These are phyloP conservation scores for Erodium maritimum DNA, from an alignment of 345 rosid genomes.

Conservation along the genomic window DNA sequence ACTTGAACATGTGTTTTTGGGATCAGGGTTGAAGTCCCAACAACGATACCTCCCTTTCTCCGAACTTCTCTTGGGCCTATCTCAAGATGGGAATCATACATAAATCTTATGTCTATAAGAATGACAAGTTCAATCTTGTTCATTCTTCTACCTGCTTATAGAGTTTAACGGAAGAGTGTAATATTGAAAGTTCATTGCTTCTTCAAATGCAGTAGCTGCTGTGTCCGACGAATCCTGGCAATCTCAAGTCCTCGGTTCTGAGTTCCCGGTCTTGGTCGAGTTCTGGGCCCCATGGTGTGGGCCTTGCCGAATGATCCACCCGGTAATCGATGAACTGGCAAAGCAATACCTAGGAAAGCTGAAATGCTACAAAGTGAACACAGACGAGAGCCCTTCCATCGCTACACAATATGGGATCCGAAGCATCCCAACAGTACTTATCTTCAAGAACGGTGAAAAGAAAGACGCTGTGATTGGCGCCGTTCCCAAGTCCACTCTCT, in stretches of 20 bases:
- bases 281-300: conserved; percentile 59
- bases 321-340: conserved; percentile 31
- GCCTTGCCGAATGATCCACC: conserved; percentile 44
- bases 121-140: too few relatives aligned
- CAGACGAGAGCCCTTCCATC: conserved; percentile 32
- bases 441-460: conserved; percentile 39
- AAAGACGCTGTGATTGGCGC: conserved; percentile 40
- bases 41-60: too few relatives aligned
- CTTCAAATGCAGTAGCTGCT: conserved; percentile 17
- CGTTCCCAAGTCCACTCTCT: conserved; percentile 32
- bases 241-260: conserved; percentile 23
- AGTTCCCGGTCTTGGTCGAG: conserved; percentile 31
- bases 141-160: background rate
- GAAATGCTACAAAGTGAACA: conserved; percentile 35
- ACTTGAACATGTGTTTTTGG: too few relatives aligned
- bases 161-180: background rate
- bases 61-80: too few relatives aligned
- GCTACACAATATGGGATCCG: conserved; percentile 34
- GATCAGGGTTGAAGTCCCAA: too few relatives aligned
- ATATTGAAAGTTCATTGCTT: background rate
- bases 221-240: conserved; percentile 31
- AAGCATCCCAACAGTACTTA: conserved; percentile 42
- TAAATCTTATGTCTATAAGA: too few relatives aligned
- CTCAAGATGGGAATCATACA: too few relatives aligned
- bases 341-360: conserved; percentile 34